Conservation (phyloP, 2,329 filamentous ascomycete species). For the Phialophora chinensis region DNA sequence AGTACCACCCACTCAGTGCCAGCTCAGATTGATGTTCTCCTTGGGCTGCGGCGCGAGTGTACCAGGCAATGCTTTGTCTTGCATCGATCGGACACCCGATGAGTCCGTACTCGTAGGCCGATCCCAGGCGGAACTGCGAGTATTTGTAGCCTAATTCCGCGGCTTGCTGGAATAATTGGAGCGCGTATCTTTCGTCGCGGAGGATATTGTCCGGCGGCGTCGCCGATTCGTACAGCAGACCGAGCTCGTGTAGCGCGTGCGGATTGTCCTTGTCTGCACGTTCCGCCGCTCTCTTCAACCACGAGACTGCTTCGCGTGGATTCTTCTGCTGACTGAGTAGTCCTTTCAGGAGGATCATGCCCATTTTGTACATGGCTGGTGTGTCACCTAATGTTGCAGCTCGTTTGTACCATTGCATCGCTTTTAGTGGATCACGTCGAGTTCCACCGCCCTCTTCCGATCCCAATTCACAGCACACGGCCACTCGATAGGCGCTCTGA, state of each 20-base stretch:
- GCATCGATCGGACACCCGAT: conserved; percentile 84
- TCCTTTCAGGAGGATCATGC: conserved; percentile 93
- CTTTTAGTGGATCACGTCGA: conserved; percentile 86
- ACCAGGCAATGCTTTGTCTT: conserved; percentile 88
- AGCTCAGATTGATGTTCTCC: conserved; percentile 93
- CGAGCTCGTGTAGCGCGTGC: conserved; percentile 90
- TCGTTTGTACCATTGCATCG: conserved; percentile 97
- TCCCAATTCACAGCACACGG: conserved; percentile 96
- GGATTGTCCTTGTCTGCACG: conserved; percentile 87
- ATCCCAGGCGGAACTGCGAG: conserved; percentile 87
- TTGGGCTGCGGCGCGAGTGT: conserved; percentile 86
- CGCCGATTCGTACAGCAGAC: conserved; percentile 62
- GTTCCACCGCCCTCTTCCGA: conserved; percentile 94
- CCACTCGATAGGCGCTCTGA: conserved; percentile 88
- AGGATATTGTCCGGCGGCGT: conserved; percentile 73
- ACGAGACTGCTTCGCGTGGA: conserved; percentile 82
- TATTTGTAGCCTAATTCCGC: conserved; percentile 93
- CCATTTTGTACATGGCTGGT: conserved; percentile 97
- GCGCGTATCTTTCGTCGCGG: conserved; percentile 80
- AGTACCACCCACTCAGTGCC: conserved; percentile 86
- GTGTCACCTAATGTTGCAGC: conserved; percentile 88
- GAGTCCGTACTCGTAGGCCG: conserved; percentile 86
- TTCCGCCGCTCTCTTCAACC: conserved; percentile 92
- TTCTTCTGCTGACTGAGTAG: conserved; percentile 86
- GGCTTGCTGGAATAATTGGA: conserved; percentile 81